Conservation (phyloP, 257 asterid genomes). For the Rubia yunnanensis region DNA sequence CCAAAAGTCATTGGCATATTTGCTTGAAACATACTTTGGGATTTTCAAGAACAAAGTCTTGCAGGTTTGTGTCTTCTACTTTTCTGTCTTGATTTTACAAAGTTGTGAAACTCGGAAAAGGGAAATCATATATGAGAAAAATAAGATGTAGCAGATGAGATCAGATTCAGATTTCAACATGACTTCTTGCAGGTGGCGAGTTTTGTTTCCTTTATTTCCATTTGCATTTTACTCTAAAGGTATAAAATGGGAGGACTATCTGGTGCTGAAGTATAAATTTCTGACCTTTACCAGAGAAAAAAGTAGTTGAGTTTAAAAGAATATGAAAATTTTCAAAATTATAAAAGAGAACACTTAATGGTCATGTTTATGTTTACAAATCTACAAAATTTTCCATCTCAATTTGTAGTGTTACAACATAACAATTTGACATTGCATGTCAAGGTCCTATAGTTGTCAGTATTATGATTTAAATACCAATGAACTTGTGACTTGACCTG, state of each 20-base stretch:
- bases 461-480: background rate
- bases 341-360: background rate
- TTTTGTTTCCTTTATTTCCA: background rate
- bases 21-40: slow-evolving; percentile 73
- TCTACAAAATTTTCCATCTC: background rate
- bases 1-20: slow-evolving; percentile 87
- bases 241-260: background rate
- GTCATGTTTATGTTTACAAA: background rate
- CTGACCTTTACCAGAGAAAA: background rate
- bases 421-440: background rate
- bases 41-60: slow-evolving; percentile 63
- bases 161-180: background rate
- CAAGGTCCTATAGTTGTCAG: background rate
- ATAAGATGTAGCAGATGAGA: background rate
- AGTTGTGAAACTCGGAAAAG: background rate
- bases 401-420: background rate
- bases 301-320: background rate
- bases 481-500: background rate
- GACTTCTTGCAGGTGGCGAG: background rate
- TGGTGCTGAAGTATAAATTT: background rate
- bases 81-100: background rate
- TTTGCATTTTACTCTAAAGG: background rate
- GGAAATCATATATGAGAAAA: background rate
- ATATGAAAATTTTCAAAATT: background rate
- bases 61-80: slow-evolving; percentile 41